phyloP scores from a whole-genome alignment of 257 asterid genomes.

The Schizonepeta tenuifolia region DNA sequence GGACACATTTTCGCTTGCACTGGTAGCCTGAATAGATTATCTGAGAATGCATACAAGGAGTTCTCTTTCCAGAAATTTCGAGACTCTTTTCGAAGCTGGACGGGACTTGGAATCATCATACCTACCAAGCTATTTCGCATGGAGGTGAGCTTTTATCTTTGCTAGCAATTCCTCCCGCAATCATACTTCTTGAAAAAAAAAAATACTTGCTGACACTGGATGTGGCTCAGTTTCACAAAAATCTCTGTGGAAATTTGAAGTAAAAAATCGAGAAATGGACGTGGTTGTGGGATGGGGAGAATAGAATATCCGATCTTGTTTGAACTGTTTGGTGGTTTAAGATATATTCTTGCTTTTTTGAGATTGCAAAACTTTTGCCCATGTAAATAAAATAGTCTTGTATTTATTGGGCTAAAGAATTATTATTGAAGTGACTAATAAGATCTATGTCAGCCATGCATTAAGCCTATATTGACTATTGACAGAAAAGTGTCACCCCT shows the following conservation, averaged over 20 bases:
- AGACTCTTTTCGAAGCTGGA: slow-evolving; percentile 77
- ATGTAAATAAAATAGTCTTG: background rate
- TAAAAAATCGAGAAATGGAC: background rate
- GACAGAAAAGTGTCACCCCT: background rate
- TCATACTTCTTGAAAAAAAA: slow-evolving; percentile 13
- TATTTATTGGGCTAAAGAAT: slow-evolving; percentile 1
- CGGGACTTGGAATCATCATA: slow-evolving; percentile 76
- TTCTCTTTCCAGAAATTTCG: slow-evolving; percentile 59
- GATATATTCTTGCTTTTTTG: background rate
- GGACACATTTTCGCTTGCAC: slow-evolving; percentile 88
- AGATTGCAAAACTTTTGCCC: background rate
- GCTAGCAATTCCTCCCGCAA: slow-evolving; percentile 4
- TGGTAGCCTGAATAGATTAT: slow-evolving; percentile 77
- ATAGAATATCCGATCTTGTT: background rate
- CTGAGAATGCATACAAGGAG: slow-evolving; percentile 60
- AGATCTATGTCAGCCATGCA: background rate
- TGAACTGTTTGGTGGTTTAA: slow-evolving; percentile 1
- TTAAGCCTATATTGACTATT: background rate
- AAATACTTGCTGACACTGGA: slow-evolving; percentile 1
- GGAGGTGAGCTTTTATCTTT: slow-evolving; percentile 67
- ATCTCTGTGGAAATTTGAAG: background rate
- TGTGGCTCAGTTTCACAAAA: slow-evolving; percentile 6
- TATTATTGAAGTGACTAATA: slow-evolving; percentile 12
- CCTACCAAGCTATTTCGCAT: slow-evolving; percentile 88
- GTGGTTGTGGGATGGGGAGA: slow-evolving; percentile 12